Evolutionary conservation across 352 stramenopile species (phyloP), one percentile per base, ranked within the genome.

Genomic region (Phytophthora kernoviae): DNA sequence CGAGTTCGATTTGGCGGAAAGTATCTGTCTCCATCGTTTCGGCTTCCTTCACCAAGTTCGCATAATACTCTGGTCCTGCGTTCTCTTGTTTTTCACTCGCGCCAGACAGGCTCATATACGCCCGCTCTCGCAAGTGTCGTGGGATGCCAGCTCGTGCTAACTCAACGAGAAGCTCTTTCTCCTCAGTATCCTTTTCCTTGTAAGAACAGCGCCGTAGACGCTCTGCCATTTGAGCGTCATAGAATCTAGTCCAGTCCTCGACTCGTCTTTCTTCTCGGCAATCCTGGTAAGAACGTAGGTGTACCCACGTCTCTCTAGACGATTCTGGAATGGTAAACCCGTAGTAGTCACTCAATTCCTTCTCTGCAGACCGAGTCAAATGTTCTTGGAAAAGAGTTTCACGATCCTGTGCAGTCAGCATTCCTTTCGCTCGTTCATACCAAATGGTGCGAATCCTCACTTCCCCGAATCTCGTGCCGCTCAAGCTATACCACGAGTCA

Each of bases 1-100:
- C 87, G 17, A 96, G 68, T 22, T 96, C 85, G 58, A 96, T 96
- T 53, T 96, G 87, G 1, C 81, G 76, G 42, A 94, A 94, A 11
- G 81, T 60, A 6, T 73, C 49, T 6, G 79, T 81, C n/a, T 93
- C 84, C 32, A 61, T 45, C 15, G 55, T 52, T 20, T 79, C 65
- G 0, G 73, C 65, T 62, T 84, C 60, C 30, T 72, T 63, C 1
- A 88, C 68, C 3, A 93, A 69, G 47, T 57, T 47, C 1, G 44
- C 20, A 45, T 92, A 93, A 50, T 90, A 90, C 5, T 79, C 58
- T 3, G 49, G 22, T 0, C 73, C 73, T 26, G 65, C 81, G 12
- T 77, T 75, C n/a, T 59, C 41, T 54, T 89, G 63, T 62, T 88
- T 93, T 43, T 86, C 74, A 12, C 65, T 57, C 2, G 79, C 73